Base-by-base conservation (phyloP, 805 yeast genomes). In the Hermanozyma aechmeae region DNA sequence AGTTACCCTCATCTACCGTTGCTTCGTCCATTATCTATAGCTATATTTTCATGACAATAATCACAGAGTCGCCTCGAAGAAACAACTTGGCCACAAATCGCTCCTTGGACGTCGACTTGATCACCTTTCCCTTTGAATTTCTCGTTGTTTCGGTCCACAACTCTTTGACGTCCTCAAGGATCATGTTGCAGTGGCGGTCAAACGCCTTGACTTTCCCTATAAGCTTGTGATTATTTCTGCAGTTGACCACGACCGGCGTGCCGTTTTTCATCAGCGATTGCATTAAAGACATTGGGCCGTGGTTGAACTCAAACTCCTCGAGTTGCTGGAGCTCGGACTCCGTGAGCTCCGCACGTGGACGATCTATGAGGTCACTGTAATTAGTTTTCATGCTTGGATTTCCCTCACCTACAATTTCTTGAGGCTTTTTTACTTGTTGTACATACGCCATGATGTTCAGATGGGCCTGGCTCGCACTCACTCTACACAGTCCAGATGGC, bases 171-270 rank as follows among this genome's bases (percentile, higher is more conserved):
- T 86, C 84, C 47, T 84, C 95, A 35, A 92, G 61, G 7, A 92
- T 79, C 81, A 92, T 73, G 54, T 92, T 92, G 38, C 95, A 80
- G 56, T 92, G 99, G 49, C 95, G 76, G 52, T 92, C 99, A 53
- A 86, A 92, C 0, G 97, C 96, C 48, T 82, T 82, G 28, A 92
- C 92, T 40, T 83, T 75, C 2, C 87, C 95, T 17, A 92, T 70
- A 23, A 92, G 65, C 56, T 92, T 92, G 50, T 87, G 96, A 53
- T 89, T 87, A 53, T 92, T 92, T 48, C 99, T 71, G 35, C 94
- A 72, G 13, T 95, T 83, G 35, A 92, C 81, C 34, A 92, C 71
- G 4, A 92, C 84, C 15, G 85, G 84, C 2, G 81, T 69, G 29
- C 76, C 77, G 30, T 74, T 69, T 35, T 76, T 69, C 23, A 85